Evolutionary conservation across 768 basidiomycete genomes (phyloP), one percentile per base, ranked within the genome.

Genomic region (Saitozyma podzolica): DNA sequence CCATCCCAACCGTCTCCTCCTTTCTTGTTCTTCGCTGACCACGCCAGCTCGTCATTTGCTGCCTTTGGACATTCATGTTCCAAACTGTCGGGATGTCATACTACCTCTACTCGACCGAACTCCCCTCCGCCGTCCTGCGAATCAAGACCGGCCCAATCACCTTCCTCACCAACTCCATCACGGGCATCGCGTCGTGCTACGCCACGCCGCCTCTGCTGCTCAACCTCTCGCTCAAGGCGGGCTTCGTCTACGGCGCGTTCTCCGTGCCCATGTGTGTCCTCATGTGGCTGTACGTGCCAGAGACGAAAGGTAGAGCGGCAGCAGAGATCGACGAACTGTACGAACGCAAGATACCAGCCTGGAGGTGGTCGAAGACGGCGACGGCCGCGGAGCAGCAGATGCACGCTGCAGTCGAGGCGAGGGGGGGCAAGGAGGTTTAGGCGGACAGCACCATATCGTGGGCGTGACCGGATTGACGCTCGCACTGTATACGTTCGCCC

Each of bases 241-340:
- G 37, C 5, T 63, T 63, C 43, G 56, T 63, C 11, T 63, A 58
- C 50, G 62, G 56, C 13, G 62, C 62, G 11, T 40, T 63, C 49
- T 63, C 62, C n/a, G 49, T 63, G 5, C 62, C 62, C 14, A 58
- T 45, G 14, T 57, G 62, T 43, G n/a, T 63, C 42, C 20, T 42
- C 62, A 58, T 63, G 56, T 63, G 62, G 62, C 50, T 63, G 11
- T 63, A 41, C 40, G 45, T 62, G 4, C 61, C 61, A 3, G 61
- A 62, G 40, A 64, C 63, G 29, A 53, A 56, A 40, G 52, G 51
- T 58, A 55, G n/a, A 49, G 58, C 56, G n/a, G 14, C 43, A 40
- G n/a, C 42, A 43, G 57, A 20, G 8, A 40, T 69, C 13, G 68
- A 69, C 51, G 68, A 69, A 54, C 61, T 69, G 19, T 69, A 65